Conservation (phyloP, 2,329 filamentous ascomycete genomes). For the Sclerotinia trifoliorum region DNA sequence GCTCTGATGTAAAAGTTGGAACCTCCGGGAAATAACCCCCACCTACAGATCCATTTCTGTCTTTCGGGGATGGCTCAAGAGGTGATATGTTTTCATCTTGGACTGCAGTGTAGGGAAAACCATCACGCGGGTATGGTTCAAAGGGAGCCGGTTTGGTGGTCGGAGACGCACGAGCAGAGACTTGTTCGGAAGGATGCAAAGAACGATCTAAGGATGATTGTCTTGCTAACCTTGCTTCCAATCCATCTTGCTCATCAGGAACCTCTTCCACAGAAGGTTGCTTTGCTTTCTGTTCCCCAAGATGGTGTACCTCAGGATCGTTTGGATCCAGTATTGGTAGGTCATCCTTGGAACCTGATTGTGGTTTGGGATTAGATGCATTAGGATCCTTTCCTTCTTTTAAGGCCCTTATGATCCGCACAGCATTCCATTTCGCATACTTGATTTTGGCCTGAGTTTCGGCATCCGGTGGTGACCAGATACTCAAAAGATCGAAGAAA, state of each 20-base stretch:
- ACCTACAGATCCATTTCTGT: constrained; percentile 50
- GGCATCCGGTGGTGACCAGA: constrained; percentile 74
- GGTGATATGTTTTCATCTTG: constrained; percentile 51
- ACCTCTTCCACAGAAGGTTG: constrained; percentile 53
- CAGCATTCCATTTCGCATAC: constrained; percentile 93
- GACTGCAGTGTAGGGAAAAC: constrained; percentile 38
- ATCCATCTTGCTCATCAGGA: constrained; percentile 54
- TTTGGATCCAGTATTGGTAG: constrained; percentile 56
- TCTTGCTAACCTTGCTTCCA: constrained; percentile 45
- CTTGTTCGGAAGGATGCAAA: constrained; percentile 44
- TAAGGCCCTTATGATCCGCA: constrained; percentile 85
- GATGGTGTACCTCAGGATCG: constrained; percentile 62
- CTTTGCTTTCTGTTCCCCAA: constrained; percentile 44
- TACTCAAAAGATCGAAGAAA: constrained; percentile 82
- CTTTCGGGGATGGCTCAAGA: constrained; percentile 46
- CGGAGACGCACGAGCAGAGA: constrained; percentile 36
- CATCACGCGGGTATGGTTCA: constrained; percentile 41
- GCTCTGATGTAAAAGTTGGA: constrained; percentile 38
- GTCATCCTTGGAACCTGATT: constrained; percentile 48
- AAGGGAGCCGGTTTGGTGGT: constrained; percentile 29
- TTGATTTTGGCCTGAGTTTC: constrained; percentile 87
- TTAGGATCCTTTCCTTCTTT: constrained; percentile 92
- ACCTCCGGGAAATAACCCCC: constrained; percentile 59
- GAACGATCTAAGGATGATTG: constrained; percentile 52
- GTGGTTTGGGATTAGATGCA: constrained; percentile 73